Evolutionary conservation across 139 green algal genomes (phyloP), one percentile per base, ranked within the genome.

Genomic region (Bryopsis sp.): DNA sequence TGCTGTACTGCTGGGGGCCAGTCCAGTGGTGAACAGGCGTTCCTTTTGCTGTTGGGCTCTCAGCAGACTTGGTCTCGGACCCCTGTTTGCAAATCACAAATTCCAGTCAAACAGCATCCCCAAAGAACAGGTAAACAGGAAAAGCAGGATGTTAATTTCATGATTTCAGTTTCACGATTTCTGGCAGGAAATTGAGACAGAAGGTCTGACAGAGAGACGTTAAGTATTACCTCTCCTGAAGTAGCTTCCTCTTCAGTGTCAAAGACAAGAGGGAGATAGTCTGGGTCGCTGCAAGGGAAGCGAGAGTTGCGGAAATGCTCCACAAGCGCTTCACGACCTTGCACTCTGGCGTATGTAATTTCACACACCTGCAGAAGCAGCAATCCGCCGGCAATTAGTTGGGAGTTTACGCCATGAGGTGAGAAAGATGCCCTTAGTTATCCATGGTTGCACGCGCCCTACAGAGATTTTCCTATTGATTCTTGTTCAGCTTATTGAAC

Each of bases 221-320:
- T 19, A 54, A 54, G 43, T 54, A 19, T 19, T 19, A 11, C 11
- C 43, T 11, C 11, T 54, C 15, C 43, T 54, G 43, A 54, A 19
- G 15, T 34, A 6, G n/a, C 37, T 11, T 69, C 62, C 19, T 28
- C 35, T 32, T 58, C 62, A 6, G 8, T 35, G 3, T 69, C 62
- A 57, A 75, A 64, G 33, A 85, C 73, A 36, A 85, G 35, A 22
- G 79, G 79, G 48, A 74, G 39, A 35, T 71, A 77, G 54, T 83
- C 79, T 2, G 43, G 33, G 47, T 85, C 79, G 22, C 76, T 64
- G 29, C 46, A 77, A 37, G 79, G 79, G 54, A 85, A 85, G 57
- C 75, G 77, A 32, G 82, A 94, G 88, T 98, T 97, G 58, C 93
- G 90, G 74, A 98, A 98, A 83, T 98, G 93, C n/a, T 85, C 78